Percentiles rank a stretch among this genome's conserved stretches.
phyloP scores from a whole-genome alignment of 345 rosid genomes.

The Erucastrum elatum region DNA sequence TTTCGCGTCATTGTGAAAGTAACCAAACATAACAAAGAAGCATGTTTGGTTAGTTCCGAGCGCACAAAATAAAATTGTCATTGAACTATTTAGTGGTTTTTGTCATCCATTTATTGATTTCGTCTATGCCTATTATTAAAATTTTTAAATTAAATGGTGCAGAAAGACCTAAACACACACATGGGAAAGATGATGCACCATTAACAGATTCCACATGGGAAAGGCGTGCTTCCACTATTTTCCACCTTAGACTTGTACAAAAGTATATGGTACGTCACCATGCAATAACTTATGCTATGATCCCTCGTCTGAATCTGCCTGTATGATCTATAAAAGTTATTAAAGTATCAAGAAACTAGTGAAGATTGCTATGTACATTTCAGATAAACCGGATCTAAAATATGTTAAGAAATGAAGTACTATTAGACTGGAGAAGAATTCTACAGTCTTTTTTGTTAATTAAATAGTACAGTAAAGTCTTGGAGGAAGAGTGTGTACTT shows the following conservation, averaged over 20 bases:
- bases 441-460: not conserved
- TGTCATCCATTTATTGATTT: too few relatives aligned
- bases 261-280: not conserved
- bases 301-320: not conserved
- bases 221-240: not conserved
- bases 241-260: not conserved
- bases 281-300: not conserved
- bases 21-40: too few relatives aligned
- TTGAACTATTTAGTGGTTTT: too few relatives aligned
- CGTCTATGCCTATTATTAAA: not conserved
- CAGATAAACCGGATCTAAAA: too few relatives aligned
- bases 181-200: not conserved
- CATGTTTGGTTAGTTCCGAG: too few relatives aligned
- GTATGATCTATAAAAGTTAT: not conserved
- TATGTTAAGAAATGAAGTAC: too few relatives aligned
- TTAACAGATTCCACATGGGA: not conserved
- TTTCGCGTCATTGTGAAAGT: too few relatives aligned
- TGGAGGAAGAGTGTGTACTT: not conserved
- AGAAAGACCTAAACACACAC: not conserved
- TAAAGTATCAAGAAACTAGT: too few relatives aligned
- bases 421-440: too few relatives aligned
- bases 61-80: too few relatives aligned
- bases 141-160: not conserved
- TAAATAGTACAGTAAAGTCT: not conserved
- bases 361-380: too few relatives aligned